Evolutionary conservation across 805 yeast species (phyloP).

Genomic region (Lipomyces sp.): DNA sequence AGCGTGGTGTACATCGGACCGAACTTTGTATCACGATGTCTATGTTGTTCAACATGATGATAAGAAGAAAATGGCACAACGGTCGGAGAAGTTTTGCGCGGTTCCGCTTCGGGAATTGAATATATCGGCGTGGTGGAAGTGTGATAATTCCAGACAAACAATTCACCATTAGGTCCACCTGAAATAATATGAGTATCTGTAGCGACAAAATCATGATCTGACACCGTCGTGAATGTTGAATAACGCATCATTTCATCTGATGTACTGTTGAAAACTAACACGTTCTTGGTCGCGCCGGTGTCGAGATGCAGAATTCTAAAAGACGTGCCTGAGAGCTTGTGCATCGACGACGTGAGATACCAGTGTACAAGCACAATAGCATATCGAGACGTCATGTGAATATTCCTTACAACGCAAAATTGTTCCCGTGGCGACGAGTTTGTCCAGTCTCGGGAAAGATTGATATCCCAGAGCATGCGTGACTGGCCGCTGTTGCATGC

Average conservation of each 20-base stretch:
- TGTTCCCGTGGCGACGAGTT: conserved; percentile 7
- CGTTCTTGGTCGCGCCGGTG: conserved; percentile 9
- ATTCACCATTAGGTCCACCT: conserved; percentile 14
- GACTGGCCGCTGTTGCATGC: conserved; percentile 4
- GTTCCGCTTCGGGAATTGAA: conserved; percentile 6
- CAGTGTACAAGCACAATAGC: conserved; percentile 17
- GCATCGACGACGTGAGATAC: conserved; percentile 21
- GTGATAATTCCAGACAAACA: conserved; percentile 18
- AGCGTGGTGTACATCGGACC: conserved; percentile 6
- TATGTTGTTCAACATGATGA: neutral
- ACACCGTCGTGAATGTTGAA: conserved; percentile 9
- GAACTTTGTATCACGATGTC: neutral
- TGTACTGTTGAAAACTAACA: neutral
- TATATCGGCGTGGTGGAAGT: conserved; percentile 3
- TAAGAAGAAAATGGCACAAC: neutral
- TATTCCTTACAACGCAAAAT: conserved; percentile 16
- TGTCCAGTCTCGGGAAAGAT: conserved; percentile 12
- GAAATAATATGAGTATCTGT: conserved; percentile 19
- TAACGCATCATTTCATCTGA: neutral
- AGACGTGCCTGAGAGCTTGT: conserved; percentile 16
- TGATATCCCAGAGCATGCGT: conserved; percentile 12
- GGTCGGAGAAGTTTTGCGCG: neutral
- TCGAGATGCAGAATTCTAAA: conserved; percentile 12
- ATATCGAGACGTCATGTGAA: conserved; percentile 10
- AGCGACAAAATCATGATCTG: conserved; percentile 10